Conservation (phyloP, 2,329 filamentous ascomycete species). For the Nigrospora sphaerica region DNA sequence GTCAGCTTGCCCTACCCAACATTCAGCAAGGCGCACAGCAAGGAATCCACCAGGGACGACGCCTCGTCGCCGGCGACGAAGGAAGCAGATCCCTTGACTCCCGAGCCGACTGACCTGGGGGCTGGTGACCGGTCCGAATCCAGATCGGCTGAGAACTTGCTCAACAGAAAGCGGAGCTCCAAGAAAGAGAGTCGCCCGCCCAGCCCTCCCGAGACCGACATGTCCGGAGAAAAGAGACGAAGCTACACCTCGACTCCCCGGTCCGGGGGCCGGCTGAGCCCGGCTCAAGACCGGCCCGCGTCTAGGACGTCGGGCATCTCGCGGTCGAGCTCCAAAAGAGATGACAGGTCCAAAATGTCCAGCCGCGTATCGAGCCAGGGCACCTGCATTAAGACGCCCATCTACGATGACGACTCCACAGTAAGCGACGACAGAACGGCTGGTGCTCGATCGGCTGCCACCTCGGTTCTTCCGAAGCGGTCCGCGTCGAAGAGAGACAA, state of each 20-base stretch:
- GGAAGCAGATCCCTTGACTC: conserved; percentile 48
- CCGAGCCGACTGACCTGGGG: conserved; percentile 65
- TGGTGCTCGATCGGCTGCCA: conserved; percentile 21
- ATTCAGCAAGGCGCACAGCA: conserved; percentile 72
- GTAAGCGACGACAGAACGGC: conserved; percentile 25
- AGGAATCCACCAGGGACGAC: conserved; percentile 63
- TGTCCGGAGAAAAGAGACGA: conserved; percentile 38
- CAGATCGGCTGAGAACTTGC: conserved; percentile 37
- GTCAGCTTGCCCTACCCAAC: conserved; percentile 23
- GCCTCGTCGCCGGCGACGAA: conserved; percentile 25
- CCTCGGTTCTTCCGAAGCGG: conserved; percentile 27
- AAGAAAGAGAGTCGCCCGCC: conserved; percentile 45
- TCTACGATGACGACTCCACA: conserved; percentile 15
- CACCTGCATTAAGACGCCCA: conserved; percentile 37
- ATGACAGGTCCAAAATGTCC: conserved; percentile 46
- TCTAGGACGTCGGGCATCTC: conserved; percentile 37
- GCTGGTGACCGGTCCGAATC: conserved; percentile 39
- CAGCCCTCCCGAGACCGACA: conserved; percentile 57
- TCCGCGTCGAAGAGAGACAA: conserved; percentile 21
- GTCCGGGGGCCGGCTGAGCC: conserved; percentile 28
- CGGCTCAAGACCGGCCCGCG: conserved; percentile 29
- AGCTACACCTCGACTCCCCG: conserved; percentile 24
- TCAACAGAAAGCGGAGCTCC: conserved; percentile 18
- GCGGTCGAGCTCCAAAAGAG: conserved; percentile 36
- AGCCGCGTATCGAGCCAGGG: conserved; percentile 50